Evolutionary conservation across 768 basidiomycete species (phyloP), one percentile per base, ranked within the genome.

Genomic region (Boletus rufocinnamomeus): DNA sequence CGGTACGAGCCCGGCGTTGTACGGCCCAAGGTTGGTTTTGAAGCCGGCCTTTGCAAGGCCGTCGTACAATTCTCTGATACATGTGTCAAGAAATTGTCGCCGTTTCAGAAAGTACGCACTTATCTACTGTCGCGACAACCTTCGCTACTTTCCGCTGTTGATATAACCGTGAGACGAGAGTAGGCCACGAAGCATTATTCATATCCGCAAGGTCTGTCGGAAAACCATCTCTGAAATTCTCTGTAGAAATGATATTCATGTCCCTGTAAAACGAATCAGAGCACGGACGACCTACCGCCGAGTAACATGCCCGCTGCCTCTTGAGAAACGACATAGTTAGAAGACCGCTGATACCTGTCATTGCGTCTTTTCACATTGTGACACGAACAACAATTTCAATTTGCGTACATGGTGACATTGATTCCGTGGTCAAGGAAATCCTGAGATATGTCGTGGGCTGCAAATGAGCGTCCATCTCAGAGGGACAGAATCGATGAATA

Each of bases 31-130:
- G 41, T 69, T 69, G 4, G 64, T 66, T 49, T 67, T 66, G 59
- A 76, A 72, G 10, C 73, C 73, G 10, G 68, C 71, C 50, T 64
- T 69, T 16, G 64, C 51, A 23, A 77, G 66, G 34, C 72, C 72
- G 13, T 75, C 72, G 4, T 74, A 67, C 28, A 73, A 53, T 14
- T 70, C 68, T 60, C 71, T 77, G 37, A 19, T 16, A 25, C 21
- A n/a, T 6, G 32, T 19, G 37, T 45, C n/a, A 11, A 41, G 32
- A 59, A n/a, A 40, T 11, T 7, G 8, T 43, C 11, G 21, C 51
- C 21, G 14, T 10, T 21, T 21, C 25, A 5, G 14, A 16, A 21
- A 21, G 21, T 19, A 28, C 47, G n/a, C 37, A 53, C 54, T 45
- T 57, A 41, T 50, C 57, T 4, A 50, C 52, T 13, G 50, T 56